Evolutionary conservation across 805 yeast species (phyloP).

Genomic region (Torulaspora franciscae): DNA sequence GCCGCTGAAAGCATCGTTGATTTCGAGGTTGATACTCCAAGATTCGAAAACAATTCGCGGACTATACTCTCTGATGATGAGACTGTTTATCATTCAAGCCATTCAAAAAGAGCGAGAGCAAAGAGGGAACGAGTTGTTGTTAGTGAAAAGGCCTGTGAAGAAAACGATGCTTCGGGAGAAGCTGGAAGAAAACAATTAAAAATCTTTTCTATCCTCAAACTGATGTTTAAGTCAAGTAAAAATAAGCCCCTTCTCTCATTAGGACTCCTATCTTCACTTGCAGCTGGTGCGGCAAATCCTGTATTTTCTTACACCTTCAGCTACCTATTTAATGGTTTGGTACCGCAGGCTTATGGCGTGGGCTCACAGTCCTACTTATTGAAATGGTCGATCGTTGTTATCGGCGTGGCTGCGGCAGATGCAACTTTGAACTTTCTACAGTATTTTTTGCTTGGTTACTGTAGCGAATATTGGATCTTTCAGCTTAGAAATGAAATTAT

Average conservation of each 20-base stretch:
- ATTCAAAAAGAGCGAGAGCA: neutral
- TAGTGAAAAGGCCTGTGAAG: neutral
- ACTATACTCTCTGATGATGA: conserved; percentile 2
- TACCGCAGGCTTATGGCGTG: conserved; percentile 41
- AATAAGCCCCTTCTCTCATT: conserved; percentile 32
- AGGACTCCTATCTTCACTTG: conserved; percentile 52
- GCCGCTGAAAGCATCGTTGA: conserved; percentile 11
- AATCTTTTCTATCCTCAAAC: conserved; percentile 27
- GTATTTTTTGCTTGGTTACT: conserved; percentile 45
- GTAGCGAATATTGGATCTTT: conserved; percentile 66
- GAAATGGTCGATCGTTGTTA: conserved; percentile 66
- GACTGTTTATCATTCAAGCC: neutral
- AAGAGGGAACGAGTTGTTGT: conserved; percentile 5
- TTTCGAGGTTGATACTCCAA: conserved; percentile 11
- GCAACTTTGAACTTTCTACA: conserved; percentile 54
- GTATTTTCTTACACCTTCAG: conserved; percentile 75
- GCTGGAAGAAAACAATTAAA: conserved; percentile 24
- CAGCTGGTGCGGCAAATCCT: conserved; percentile 66
- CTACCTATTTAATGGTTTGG: conserved; percentile 57
- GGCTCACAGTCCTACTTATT: conserved; percentile 35
- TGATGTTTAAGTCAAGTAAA: conserved; percentile 29
- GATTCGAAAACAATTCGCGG: neutral
- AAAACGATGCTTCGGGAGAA: conserved; percentile 11
- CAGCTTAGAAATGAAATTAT: conserved; percentile 49
- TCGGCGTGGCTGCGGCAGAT: conserved; percentile 58